Percentiles rank a stretch among this genome's conserved stretches.
phyloP scores from a whole-genome alignment of 495 filamentous ascomycete genomes.

The Neurospora sp. region DNA sequence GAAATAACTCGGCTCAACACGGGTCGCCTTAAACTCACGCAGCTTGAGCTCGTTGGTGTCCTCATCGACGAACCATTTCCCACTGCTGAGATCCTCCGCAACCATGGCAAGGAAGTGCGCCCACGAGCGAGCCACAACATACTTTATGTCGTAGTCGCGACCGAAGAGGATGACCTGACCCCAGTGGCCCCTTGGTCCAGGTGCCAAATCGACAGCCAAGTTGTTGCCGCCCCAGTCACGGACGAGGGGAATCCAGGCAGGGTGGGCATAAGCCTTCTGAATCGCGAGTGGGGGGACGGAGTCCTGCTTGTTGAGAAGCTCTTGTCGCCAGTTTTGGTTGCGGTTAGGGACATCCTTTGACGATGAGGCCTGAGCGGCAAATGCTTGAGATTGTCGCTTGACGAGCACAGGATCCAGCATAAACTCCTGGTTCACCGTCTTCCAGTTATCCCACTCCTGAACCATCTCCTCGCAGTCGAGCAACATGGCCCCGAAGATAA shows the following conservation, averaged over 20 bases:
- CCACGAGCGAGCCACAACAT: slow-evolving; percentile 91
- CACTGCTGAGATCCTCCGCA: slow-evolving; percentile 79
- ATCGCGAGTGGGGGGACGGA: slow-evolving; percentile 78
- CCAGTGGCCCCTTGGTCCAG: slow-evolving; percentile 84
- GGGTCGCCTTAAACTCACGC: slow-evolving; percentile 75
- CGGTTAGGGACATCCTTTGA: slow-evolving; percentile 30
- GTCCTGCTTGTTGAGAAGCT: slow-evolving; percentile 75
- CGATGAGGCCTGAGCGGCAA: slow-evolving; percentile 43
- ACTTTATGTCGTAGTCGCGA: slow-evolving; percentile 97
- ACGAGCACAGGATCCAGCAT: slow-evolving; percentile 44
- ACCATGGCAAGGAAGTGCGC: slow-evolving; percentile 73
- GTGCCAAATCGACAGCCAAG: slow-evolving; percentile 86
- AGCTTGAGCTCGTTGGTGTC: slow-evolving; percentile 86
- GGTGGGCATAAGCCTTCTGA: slow-evolving; percentile 88
- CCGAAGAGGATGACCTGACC: slow-evolving; percentile 95
- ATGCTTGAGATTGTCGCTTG: slow-evolving; percentile 15
- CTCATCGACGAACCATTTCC: slow-evolving; percentile 83
- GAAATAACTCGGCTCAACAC: slow-evolving; percentile 87
- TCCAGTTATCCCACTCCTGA: slow-evolving; percentile 96
- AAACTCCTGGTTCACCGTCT: slow-evolving; percentile 81
- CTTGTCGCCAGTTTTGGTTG: slow-evolving; percentile 70
- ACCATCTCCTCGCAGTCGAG: slow-evolving; percentile 98
- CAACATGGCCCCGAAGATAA: slow-evolving; percentile 89
- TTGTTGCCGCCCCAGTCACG: slow-evolving; percentile 99
- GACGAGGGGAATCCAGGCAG: slow-evolving; percentile 90